Evolutionary conservation across 495 filamentous ascomycete species (phyloP).

Genomic region (Tuber indicum): DNA sequence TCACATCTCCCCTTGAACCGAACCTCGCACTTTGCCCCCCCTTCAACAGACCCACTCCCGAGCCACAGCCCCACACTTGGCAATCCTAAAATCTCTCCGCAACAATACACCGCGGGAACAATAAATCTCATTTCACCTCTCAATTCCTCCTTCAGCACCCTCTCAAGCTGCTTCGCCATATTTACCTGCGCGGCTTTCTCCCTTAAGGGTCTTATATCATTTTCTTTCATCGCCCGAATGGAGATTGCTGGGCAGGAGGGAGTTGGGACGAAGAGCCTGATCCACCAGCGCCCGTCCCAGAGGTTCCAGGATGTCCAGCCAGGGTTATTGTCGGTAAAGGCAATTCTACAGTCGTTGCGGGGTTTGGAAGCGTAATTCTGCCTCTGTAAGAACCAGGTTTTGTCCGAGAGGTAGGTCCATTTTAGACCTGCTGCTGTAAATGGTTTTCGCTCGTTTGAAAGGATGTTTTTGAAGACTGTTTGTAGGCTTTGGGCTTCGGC

Average conservation of each 20-base stretch:
- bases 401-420: conserved; percentile 24
- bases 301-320: conserved; percentile 49
- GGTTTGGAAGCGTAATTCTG: conserved; percentile 5
- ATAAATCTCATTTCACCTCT: conserved; percentile 24
- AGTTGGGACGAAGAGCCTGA: conserved; percentile 48
- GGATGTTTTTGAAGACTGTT: conserved; percentile 33
- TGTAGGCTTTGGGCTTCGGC: conserved; percentile 44
- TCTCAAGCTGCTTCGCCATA: background rate
- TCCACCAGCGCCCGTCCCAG: conserved; percentile 83
- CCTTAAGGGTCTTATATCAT: conserved; percentile 14
- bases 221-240: background rate
- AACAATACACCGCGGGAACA: conserved; percentile 25
- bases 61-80: conserved; percentile 21
- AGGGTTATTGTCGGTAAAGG: background rate
- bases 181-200: conserved; percentile 20
- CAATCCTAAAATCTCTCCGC: conserved; percentile 11
- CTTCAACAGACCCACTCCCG: background rate
- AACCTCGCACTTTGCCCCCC: conserved; percentile 15
- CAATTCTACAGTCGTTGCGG: background rate
- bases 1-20: conserved; percentile 14
- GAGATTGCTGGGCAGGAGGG: background rate
- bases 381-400: conserved; percentile 17
- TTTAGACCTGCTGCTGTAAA: conserved; percentile 31
- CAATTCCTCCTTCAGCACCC: conserved; percentile 14
- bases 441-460: conserved; percentile 21